Conservation (phyloP, 164 flowering plant genomes). For the Chimonanthus praecox region DNA sequence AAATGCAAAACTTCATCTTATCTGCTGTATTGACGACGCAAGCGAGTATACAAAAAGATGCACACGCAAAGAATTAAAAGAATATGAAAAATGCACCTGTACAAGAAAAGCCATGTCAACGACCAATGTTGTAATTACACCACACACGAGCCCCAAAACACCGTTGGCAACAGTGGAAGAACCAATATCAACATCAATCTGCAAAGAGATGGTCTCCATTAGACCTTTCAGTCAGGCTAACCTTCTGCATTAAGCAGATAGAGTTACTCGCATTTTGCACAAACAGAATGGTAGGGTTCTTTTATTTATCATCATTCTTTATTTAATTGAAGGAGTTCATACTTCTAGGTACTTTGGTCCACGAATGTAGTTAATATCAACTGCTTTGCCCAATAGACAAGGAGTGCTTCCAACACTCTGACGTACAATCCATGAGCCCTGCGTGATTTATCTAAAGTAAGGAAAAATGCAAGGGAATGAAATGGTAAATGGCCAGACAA, state of each 20-base stretch:
- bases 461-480: neutral
- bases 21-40: neutral
- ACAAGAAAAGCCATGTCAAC: constrained; percentile 99
- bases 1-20: neutral
- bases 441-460: constrained; percentile 20
- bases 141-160: constrained; percentile 93
- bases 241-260: neutral
- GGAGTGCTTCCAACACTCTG: constrained; percentile 99
- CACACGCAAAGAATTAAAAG: neutral
- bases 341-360: constrained; percentile 90
- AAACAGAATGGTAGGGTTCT: neutral
- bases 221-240: neutral
- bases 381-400: constrained; percentile 93
- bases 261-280: neutral
- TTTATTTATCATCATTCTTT: neutral
- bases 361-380: constrained; percentile 96
- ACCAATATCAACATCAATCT: constrained; percentile 99
- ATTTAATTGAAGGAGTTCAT: constrained; percentile 9
- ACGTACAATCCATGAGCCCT: constrained; percentile 99
- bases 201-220: constrained; percentile 21
- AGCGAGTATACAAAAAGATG: neutral
- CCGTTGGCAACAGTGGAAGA: constrained; percentile 99
- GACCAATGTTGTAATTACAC: constrained; percentile 88
- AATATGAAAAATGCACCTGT: constrained; percentile 48
- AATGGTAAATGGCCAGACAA: neutral